Evolutionary conservation across 164 flowering plant genomes (phyloP).

Genomic region (Umbilicus rupestris): DNA sequence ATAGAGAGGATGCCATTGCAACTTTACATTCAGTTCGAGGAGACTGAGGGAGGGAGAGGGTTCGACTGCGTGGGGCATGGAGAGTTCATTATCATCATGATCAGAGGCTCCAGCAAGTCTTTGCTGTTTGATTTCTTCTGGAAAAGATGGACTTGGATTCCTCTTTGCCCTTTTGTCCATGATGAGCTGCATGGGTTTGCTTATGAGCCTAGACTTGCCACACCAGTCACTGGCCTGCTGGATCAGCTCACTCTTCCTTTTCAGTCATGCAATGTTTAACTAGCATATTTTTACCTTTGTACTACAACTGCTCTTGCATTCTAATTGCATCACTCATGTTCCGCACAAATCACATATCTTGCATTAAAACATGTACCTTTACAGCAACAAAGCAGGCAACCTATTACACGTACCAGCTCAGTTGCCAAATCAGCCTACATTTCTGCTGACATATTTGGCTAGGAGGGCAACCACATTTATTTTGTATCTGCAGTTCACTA

Average conservation of each 20-base stretch:
- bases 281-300: too few relatives aligned
- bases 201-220: slow-evolving; percentile 59
- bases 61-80: slow-evolving; percentile 75
- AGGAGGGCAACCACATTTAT: not conserved
- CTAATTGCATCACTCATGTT: too few relatives aligned
- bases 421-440: too few relatives aligned
- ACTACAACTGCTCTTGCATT: too few relatives aligned
- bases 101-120: slow-evolving; percentile 33
- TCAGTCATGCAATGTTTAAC: slow-evolving; percentile 22
- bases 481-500: not conserved
- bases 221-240: slow-evolving; percentile 56
- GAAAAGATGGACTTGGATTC: slow-evolving; percentile 79
- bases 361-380: too few relatives aligned
- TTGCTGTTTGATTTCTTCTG: slow-evolving; percentile 47
- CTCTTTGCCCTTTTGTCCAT: slow-evolving; percentile 44
- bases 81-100: slow-evolving; percentile 44
- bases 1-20: slow-evolving; percentile 84
- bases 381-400: too few relatives aligned
- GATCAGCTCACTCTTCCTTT: slow-evolving; percentile 48
- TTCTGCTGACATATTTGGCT: not conserved
- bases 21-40: slow-evolving; percentile 51
- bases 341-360: too few relatives aligned
- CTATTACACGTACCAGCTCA: too few relatives aligned
- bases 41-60: slow-evolving; percentile 49
- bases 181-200: slow-evolving; percentile 53